Evolutionary conservation across 75 land plant species (phyloP).

Genomic region (Selaginella tamariscina): DNA sequence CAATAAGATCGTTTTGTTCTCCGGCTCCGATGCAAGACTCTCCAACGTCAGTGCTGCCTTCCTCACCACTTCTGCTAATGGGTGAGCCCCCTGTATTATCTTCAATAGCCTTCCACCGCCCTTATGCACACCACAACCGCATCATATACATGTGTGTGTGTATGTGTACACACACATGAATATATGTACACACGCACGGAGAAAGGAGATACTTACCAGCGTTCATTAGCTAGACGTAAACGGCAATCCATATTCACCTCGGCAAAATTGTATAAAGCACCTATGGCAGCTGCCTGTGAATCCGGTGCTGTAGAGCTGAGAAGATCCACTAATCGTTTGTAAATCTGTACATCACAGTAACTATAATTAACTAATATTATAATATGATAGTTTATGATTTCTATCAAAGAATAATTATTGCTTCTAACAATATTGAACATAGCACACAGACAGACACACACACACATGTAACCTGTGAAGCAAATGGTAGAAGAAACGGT

Average conservation of each 20-base stretch:
- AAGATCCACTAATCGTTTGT: slow-evolving; percentile 81
- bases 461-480: slow-evolving; percentile 47
- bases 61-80: slow-evolving; percentile 67
- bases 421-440: too few relatives aligned
- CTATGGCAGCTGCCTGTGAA: slow-evolving; percentile 91
- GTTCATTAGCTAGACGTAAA: slow-evolving; percentile 79
- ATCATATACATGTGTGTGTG: background rate
- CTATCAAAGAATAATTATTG: too few relatives aligned
- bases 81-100: slow-evolving; percentile 63
- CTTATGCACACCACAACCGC: slow-evolving; percentile 29
- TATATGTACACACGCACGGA: too few relatives aligned
- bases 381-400: too few relatives aligned
- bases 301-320: slow-evolving; percentile 55
- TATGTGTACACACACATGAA: too few relatives aligned
- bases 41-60: slow-evolving; percentile 82
- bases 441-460: background rate
- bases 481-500: slow-evolving; percentile 67
- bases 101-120: slow-evolving; percentile 77
- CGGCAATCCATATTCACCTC: slow-evolving; percentile 97
- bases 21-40: slow-evolving; percentile 79
- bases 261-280: slow-evolving; percentile 83
- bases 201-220: slow-evolving; percentile 50
- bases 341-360: slow-evolving; percentile 66
- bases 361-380: too few relatives aligned
- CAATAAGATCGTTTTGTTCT: slow-evolving; percentile 50